Evolutionary conservation across 1,284 basidiomycete species (phyloP).

Genomic region (Macrocybe sp.): DNA sequence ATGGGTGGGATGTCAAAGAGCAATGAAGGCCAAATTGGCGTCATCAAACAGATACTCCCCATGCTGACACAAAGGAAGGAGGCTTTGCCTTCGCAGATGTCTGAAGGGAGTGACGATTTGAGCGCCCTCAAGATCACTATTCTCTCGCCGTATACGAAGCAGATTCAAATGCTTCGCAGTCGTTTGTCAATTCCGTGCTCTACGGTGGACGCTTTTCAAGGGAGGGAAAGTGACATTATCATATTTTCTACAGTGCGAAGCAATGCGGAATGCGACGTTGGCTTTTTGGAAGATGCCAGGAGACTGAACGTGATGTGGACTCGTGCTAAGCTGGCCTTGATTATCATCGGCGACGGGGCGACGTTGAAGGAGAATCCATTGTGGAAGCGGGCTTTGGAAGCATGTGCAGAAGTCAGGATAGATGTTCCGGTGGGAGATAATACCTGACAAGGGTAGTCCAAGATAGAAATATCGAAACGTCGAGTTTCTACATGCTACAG

Average conservation of each 20-base stretch:
- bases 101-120: constrained; percentile 5
- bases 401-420: constrained; percentile 30
- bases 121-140: constrained; percentile 38
- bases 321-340: constrained; percentile 55
- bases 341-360: constrained; percentile 58
- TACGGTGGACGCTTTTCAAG: constrained; percentile 75
- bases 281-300: constrained; percentile 66
- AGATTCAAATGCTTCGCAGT: constrained; percentile 40
- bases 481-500: too few relatives aligned
- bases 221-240: constrained; percentile 68
- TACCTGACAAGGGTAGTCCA: too few relatives aligned
- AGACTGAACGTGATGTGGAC: constrained; percentile 77
- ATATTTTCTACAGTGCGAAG: constrained; percentile 69
- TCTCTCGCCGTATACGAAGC: constrained; percentile 56
- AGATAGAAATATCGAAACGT: too few relatives aligned
- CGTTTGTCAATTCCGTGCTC: constrained; percentile 42
- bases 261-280: constrained; percentile 54
- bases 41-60: constrained; percentile 39
- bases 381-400: constrained; percentile 49
- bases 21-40: constrained; percentile 50
- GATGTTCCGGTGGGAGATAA: neutral
- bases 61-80: constrained; percentile 29
- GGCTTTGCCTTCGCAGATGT: constrained; percentile 11
- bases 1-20: constrained; percentile 55
- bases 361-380: constrained; percentile 46